Percentiles rank a stretch among this genome's conserved stretches.
These are phyloP conservation scores for Amanita rimosa DNA, from an alignment of 768 basidiomycete genomes.

Conservation along the genomic window DNA sequence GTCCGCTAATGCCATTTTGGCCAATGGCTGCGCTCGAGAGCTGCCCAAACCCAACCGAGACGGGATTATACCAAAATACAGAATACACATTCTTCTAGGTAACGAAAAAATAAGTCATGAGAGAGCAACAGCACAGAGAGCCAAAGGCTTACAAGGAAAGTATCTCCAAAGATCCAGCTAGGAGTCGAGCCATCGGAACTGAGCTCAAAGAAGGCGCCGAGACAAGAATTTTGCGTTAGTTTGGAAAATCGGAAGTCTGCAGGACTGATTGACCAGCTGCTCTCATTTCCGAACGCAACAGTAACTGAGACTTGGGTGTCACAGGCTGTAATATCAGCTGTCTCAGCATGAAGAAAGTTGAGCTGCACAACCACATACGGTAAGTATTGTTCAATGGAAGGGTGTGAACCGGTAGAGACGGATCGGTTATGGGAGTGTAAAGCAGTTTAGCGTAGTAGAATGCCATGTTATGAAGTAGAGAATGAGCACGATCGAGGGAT, in stretches of 20 bases:
- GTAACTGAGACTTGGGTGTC: constrained; percentile 48
- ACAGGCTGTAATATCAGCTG: constrained; percentile 45
- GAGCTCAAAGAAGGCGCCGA: constrained; percentile 81
- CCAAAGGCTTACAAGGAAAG: constrained; percentile 48
- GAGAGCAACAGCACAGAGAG: background rate
- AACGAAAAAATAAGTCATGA: background rate
- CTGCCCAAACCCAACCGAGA: constrained; percentile 76
- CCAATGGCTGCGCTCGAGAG: constrained; percentile 44
- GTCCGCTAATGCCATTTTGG: constrained; percentile 29
- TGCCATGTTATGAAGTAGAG: too few relatives aligned
- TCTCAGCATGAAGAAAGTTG: constrained; percentile 3
- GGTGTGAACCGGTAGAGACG: too few relatives aligned
- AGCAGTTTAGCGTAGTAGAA: too few relatives aligned
- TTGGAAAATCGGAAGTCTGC: constrained; percentile 70
- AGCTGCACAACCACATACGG: constrained; percentile 30
- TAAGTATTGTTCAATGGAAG: too few relatives aligned
- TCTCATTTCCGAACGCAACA: constrained; percentile 59
- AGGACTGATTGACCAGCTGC: constrained; percentile 66
- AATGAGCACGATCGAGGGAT: too few relatives aligned
- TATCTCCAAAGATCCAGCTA: constrained; percentile 85
- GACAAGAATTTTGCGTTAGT: constrained; percentile 43
- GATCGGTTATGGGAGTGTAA: too few relatives aligned
- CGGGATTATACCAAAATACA: constrained; percentile 71
- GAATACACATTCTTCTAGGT: constrained; percentile 87
- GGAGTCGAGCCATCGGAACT: constrained; percentile 39